Percentiles rank a stretch among this genome's conserved stretches.
These are phyloP conservation scores for Chaetoceros tenuissimus DNA, from an alignment of 108 stramenopile genomes.

Conservation along the genomic window DNA sequence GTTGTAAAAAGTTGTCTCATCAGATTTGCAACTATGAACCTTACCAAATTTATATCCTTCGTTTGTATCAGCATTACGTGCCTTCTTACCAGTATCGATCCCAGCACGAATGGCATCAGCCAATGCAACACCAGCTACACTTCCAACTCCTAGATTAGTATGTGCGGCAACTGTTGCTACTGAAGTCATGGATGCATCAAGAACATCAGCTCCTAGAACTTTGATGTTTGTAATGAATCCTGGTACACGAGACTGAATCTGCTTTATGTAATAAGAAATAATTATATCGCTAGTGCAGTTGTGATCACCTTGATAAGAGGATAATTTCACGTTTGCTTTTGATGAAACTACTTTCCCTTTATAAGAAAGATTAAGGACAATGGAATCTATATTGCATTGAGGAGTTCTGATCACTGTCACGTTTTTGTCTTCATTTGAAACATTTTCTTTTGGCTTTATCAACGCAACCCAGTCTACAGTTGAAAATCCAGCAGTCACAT, in stretches of 20 bases:
- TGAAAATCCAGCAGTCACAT: neutral
- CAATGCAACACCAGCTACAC: neutral
- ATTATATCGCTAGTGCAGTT: neutral
- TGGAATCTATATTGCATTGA: neutral
- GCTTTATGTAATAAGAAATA: neutral
- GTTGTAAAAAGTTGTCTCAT: no score
- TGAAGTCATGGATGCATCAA: neutral
- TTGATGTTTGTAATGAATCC: neutral
- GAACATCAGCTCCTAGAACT: neutral
- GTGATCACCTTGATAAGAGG: neutral
- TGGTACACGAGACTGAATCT: neutral
- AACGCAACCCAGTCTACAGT: neutral
- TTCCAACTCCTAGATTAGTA: neutral
- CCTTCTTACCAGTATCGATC: neutral
- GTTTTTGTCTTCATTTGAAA: neutral
- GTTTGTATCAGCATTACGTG: neutral
- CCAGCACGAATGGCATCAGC: neutral
- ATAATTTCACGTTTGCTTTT: neutral
- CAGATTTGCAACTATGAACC: no score
- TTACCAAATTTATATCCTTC: neutral
- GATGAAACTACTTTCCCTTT: neutral
- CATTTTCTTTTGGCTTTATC: neutral
- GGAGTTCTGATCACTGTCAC: neutral
- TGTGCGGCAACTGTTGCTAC: neutral
- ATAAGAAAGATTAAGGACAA: neutral